Percentiles rank a stretch among this genome's conserved stretches.
phyloP scores from a whole-genome alignment of 345 rosid genomes.

The Cardamine chenopodiifolia region DNA sequence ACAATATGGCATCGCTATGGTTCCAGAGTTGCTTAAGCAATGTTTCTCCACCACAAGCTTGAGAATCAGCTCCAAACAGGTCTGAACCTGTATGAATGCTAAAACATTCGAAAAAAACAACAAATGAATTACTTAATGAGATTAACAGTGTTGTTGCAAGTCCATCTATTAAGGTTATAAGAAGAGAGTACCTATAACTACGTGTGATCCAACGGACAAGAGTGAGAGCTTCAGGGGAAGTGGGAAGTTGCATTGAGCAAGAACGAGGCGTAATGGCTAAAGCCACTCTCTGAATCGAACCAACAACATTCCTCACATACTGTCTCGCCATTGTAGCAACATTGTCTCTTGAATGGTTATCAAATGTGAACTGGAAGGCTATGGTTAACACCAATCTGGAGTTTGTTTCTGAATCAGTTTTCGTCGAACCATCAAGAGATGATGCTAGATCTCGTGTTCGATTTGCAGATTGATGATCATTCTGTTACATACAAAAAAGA shows the following conservation, averaged over 20 bases:
- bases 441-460: constrained; percentile 93
- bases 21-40: constrained; percentile 89
- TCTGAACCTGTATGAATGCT: constrained; percentile 73
- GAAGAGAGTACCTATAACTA: constrained; percentile 72
- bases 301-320: constrained; percentile 81
- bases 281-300: constrained; percentile 96
- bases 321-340: constrained; percentile 97
- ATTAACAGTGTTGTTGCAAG: background rate
- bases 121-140: background rate
- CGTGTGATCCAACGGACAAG: constrained; percentile 76
- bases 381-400: constrained; percentile 84
- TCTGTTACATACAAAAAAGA: constrained; percentile 11
- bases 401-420: constrained; percentile 47
- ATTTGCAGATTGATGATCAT: constrained; percentile 47
- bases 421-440: constrained; percentile 65
- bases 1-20: constrained; percentile 80
- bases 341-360: constrained; percentile 76
- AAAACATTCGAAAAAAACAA: constrained; percentile 16
- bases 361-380: constrained; percentile 89
- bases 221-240: constrained; percentile 92
- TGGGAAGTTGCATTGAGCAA: constrained; percentile 57
- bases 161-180: background rate
- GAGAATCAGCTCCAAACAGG: constrained; percentile 54
- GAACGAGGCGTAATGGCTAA: constrained; percentile 83
- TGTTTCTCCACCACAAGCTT: constrained; percentile 53